Percentiles rank a stretch among this genome's conserved stretches.
phyloP scores from a whole-genome alignment of 345 rosid species.

The Hibiscus trionum region DNA sequence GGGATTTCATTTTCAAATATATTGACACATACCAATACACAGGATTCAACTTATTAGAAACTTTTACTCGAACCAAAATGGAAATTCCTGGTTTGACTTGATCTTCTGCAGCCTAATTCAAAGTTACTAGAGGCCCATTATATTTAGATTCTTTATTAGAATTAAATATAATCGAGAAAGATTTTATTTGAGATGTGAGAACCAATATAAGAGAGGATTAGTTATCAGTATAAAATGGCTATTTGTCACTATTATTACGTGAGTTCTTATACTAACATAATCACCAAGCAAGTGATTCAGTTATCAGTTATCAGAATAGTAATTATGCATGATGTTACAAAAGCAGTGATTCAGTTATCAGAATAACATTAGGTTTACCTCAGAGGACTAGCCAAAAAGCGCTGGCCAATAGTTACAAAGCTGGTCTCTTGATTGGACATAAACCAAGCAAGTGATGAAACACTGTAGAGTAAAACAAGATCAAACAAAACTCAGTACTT shows the following conservation, averaged over 20 bases:
- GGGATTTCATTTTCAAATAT: neutral
- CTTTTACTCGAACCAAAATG: neutral
- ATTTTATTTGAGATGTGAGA: neutral
- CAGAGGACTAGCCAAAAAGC: slow-evolving; percentile 89
- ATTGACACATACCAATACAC: neutral
- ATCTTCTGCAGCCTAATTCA: neutral
- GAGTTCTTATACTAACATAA: neutral
- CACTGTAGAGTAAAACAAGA: slow-evolving; percentile 37
- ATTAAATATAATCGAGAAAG: neutral
- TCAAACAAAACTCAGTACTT: slow-evolving; percentile 9
- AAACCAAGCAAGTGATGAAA: slow-evolving; percentile 98
- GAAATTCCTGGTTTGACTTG: neutral
- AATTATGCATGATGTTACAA: neutral
- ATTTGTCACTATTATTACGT: neutral
- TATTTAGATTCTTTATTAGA: neutral
- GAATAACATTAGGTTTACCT: slow-evolving; percentile 40
- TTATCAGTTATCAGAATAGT: neutral
- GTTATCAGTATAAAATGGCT: neutral
- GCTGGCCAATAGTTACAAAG: slow-evolving; percentile 92
- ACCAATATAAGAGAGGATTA: neutral
- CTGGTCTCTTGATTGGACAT: slow-evolving; percentile 99
- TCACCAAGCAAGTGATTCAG: neutral
- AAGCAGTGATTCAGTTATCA: neutral
- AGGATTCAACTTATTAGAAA: neutral
- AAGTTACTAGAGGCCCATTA: neutral